Evolutionary conservation across 441 rosid genomes (phyloP), one percentile per base, ranked within the genome.

Genomic region (Mallotus repandus): DNA sequence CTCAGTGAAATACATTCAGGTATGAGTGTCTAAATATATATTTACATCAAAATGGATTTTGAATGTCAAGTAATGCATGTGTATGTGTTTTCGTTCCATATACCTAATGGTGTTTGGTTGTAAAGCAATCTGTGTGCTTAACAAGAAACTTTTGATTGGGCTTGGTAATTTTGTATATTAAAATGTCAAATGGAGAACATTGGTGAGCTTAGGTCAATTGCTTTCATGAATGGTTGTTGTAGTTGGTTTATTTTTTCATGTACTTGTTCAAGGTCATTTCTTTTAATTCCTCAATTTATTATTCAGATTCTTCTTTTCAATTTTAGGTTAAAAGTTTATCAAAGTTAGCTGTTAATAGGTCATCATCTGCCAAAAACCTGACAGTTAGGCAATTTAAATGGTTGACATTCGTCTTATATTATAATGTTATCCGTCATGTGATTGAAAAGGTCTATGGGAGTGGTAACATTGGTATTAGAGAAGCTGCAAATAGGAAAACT

Each of bases 1-100:
- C 82, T 80, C 91, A 0, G 82, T 87, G 69, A 96, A 96, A 81
- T 96, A 94, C 79, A 85, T 76, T 43, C 98, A 94, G 97, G 98
- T 94, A 85, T 74, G 70, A 68, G 49, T 72, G 11, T 74, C 50
- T 16, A 45, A 68, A 12, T 19, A 25, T 54, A 55, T 67, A 21
- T 63, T 58, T 21, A 18, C 25, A 68, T 49, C 4, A 35, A 45
- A 48, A 55, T 29, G 7, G 53, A 14, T 25, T 0, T 8, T 29
- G 59, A 22, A 62, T 61, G 16, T 16, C 35, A 12, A 46, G 45
- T 18, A 59, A 15, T 38, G n/a, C 29, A 32, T 60, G 19, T 18
- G 21, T 19, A 0, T 15, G 12, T 48, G 19, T n/a, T 35, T 18
- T 38, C 21, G 38, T 52, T 41, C 29, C 52, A 7, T 41, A 13